These are phyloP conservation scores for Boletellus emodensis DNA, from an alignment of 768 basidiomycete species.

Conservation along the genomic window DNA sequence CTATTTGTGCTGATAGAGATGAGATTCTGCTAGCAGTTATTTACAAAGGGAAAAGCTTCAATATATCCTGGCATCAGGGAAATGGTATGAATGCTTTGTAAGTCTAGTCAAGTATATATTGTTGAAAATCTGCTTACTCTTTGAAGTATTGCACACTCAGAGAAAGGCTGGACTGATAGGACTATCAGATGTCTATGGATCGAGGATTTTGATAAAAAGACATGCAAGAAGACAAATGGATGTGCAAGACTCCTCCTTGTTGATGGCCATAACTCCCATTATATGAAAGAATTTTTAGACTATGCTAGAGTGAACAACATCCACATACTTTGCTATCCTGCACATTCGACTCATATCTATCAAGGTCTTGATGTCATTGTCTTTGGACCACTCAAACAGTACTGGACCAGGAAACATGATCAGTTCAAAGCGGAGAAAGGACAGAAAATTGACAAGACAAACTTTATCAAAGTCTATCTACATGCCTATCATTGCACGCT, in stretches of 20 bases:
- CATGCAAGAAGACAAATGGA: conserved; percentile 31
- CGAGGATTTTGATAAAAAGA: conserved; percentile 32
- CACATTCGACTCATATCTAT: conserved; percentile 21
- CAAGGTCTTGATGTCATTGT: conserved; percentile 43
- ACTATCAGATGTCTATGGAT: conserved; percentile 27
- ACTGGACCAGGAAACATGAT: conserved; percentile 22
- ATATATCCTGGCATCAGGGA: conserved; percentile 17
- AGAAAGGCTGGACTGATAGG: conserved; percentile 29
- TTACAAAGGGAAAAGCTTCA: conserved; percentile 23
- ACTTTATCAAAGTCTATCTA: conserved; percentile 7
- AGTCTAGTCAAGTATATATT: no score
- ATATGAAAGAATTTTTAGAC: conserved; percentile 35
- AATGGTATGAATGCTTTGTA: conserved; percentile 18
- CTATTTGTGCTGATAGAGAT: conserved; percentile 42
- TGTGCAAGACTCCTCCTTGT: conserved; percentile 35
- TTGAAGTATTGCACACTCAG: conserved; percentile 13
- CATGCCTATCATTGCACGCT: not conserved
- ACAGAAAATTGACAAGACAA: conserved; percentile 5
- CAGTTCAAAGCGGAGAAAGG: not conserved
- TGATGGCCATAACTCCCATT: conserved; percentile 47
- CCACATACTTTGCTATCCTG: conserved; percentile 40
- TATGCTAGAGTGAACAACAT: conserved; percentile 37
- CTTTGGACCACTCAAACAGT: conserved; percentile 31
- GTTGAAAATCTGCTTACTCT: no score
- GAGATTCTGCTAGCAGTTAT: conserved; percentile 34